Percentiles rank a stretch among this genome's conserved stretches.
phyloP scores from a whole-genome alignment of 164 flowering plant species.

The Hamamelis virginiana region DNA sequence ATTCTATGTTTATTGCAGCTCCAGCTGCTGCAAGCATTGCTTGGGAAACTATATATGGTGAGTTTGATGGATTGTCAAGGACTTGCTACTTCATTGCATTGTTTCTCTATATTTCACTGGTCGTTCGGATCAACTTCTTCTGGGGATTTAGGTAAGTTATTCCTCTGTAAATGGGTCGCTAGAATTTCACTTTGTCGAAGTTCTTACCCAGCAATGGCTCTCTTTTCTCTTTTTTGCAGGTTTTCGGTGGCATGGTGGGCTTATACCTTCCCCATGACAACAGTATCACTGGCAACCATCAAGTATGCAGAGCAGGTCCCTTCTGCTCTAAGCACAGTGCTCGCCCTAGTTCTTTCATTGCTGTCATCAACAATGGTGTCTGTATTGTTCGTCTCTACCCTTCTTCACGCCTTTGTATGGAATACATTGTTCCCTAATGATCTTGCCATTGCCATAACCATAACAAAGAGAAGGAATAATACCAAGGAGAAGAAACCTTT shows the following conservation, averaged over 20 bases:
- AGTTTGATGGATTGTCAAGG: slow-evolving; percentile 73
- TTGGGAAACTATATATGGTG: slow-evolving; percentile 78
- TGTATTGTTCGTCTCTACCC: slow-evolving; percentile 67
- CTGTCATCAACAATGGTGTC: slow-evolving; percentile 87
- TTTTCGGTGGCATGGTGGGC: slow-evolving; percentile 99
- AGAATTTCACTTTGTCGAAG: not conserved
- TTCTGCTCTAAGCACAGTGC: slow-evolving; percentile 48
- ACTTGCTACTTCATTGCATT: slow-evolving; percentile 88
- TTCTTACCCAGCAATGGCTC: not conserved
- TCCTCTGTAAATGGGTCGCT: not conserved
- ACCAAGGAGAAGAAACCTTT: slow-evolving; percentile 48
- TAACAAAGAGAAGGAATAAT: slow-evolving; percentile 46
- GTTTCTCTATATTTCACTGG: slow-evolving; percentile 73
- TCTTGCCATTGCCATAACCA: slow-evolving; percentile 87
- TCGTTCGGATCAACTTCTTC: slow-evolving; percentile 86
- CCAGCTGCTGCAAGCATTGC: slow-evolving; percentile 95
- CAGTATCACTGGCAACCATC: slow-evolving; percentile 86
- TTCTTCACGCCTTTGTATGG: slow-evolving; percentile 93
- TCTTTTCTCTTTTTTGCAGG: slow-evolving; percentile 53
- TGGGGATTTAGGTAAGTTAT: slow-evolving; percentile 71
- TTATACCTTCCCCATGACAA: slow-evolving; percentile 98
- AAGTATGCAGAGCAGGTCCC: slow-evolving; percentile 87
- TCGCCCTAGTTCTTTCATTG: slow-evolving; percentile 71
- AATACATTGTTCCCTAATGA: slow-evolving; percentile 85
- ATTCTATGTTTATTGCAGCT: slow-evolving; percentile 94